Evolutionary conservation across 2,329 filamentous ascomycete genomes (phyloP).

Genomic region (Mycocentrospora acerina): DNA sequence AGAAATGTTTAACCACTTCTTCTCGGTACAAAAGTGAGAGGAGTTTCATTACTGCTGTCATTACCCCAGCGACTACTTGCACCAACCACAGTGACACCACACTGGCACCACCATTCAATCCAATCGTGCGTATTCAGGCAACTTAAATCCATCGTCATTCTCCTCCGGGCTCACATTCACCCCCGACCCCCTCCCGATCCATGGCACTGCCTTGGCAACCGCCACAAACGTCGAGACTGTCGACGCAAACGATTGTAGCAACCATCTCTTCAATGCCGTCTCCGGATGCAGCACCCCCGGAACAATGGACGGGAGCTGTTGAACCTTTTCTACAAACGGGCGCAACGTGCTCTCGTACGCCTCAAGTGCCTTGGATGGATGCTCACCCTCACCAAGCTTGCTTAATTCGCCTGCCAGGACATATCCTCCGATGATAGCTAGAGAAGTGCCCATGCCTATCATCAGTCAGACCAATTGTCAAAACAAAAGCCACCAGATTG

Average conservation of each 20-base stretch:
- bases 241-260: slow-evolving; percentile 13
- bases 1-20: no score
- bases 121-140: slow-evolving; percentile 13
- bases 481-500: no score
- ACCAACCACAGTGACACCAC: no score
- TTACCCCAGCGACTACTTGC: background rate
- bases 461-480: no score
- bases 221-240: slow-evolving; percentile 8
- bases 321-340: slow-evolving; percentile 28
- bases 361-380: slow-evolving; percentile 17
- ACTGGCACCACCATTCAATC: slow-evolving; percentile 1
- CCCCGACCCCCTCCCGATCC: slow-evolving; percentile 9
- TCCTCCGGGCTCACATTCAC: slow-evolving; percentile 6
- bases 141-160: slow-evolving; percentile 15
- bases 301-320: slow-evolving; percentile 26
- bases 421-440: slow-evolving; percentile 44
- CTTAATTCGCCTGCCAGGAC: slow-evolving; percentile 41
- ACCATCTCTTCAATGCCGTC: slow-evolving; percentile 22
- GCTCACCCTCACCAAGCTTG: slow-evolving; percentile 8
- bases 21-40: no score
- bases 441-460: slow-evolving; percentile 28
- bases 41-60: no score
- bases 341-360: slow-evolving; percentile 25
- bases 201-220: slow-evolving; percentile 5
- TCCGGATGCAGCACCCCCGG: slow-evolving; percentile 24